Evolutionary conservation across 2,329 filamentous ascomycete species (phyloP).

Genomic region (Ascochyta fabae): DNA sequence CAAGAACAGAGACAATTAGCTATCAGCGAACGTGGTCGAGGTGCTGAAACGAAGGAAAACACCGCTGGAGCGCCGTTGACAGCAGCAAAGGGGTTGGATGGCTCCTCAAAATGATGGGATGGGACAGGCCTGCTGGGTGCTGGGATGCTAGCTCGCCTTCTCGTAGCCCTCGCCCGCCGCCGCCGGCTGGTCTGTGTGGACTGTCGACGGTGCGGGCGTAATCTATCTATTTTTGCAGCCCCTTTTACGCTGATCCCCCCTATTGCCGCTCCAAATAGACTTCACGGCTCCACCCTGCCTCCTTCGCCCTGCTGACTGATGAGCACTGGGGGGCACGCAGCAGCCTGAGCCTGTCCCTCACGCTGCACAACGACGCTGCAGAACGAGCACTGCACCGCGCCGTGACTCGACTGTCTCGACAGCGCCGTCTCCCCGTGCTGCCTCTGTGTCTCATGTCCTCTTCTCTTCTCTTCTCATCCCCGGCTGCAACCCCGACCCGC

Average conservation of each 20-base stretch:
- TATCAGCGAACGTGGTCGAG: conserved; percentile 41
- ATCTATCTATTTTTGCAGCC: conserved; percentile 20
- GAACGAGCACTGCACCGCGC: conserved; percentile 6
- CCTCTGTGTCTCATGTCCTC: conserved; percentile 6
- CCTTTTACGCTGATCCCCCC: conserved; percentile 8
- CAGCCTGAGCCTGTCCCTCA: conserved; percentile 6
- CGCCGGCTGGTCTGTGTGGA: conserved; percentile 27
- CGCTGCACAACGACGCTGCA: background rate
- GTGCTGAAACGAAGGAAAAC: conserved; percentile 41
- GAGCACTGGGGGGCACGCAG: conserved; percentile 9
- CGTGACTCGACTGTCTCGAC: conserved; percentile 7
- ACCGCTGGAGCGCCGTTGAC: conserved; percentile 25
- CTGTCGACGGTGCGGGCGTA: conserved; percentile 22
- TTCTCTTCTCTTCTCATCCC: background rate
- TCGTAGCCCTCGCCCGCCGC: conserved; percentile 22
- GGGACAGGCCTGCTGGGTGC: conserved; percentile 10
- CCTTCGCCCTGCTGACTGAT: conserved; percentile 12
- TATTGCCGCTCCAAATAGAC: conserved; percentile 16
- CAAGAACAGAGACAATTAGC: conserved; percentile 25
- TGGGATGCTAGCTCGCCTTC: conserved; percentile 21
- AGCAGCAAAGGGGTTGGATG: conserved; percentile 31
- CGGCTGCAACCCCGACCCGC: conserved; percentile 11
- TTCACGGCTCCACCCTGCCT: conserved; percentile 18
- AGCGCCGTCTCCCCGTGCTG: background rate
- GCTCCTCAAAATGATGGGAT: conserved; percentile 25